A percentile compares a stretch with the other conserved stretches of the same genome.
phyloP scores from a whole-genome alignment of 306 rosid genomes.

The Begonia fuchsioides region DNA sequence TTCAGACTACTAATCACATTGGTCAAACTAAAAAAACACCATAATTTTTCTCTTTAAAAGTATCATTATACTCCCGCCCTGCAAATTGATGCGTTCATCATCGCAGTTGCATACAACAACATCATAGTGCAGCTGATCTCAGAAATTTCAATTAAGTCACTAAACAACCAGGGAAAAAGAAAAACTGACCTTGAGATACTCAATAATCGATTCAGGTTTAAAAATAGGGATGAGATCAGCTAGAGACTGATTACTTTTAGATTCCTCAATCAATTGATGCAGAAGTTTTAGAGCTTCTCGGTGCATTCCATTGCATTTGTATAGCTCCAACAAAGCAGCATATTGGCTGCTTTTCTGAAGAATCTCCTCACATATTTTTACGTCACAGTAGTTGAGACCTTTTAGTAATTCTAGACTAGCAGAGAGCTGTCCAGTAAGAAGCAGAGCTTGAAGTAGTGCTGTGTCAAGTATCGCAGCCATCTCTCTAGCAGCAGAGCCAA shows the following conservation, averaged over 20 bases:
- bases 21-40: too few relatives aligned
- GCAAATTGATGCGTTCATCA: too few relatives aligned
- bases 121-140: not conserved
- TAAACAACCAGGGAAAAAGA: slow-evolving; percentile 9
- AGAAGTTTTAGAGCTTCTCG: slow-evolving; percentile 86
- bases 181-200: slow-evolving; percentile 81
- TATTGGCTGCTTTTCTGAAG: slow-evolving; percentile 51
- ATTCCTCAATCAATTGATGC: slow-evolving; percentile 63
- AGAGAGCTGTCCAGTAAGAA: slow-evolving; percentile 76
- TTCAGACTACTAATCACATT: too few relatives aligned
- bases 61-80: too few relatives aligned
- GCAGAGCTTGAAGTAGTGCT: slow-evolving; percentile 79
- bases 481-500: slow-evolving; percentile 82
- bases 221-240: slow-evolving; percentile 46
- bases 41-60: too few relatives aligned
- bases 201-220: slow-evolving; percentile 80
- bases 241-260: slow-evolving; percentile 39
- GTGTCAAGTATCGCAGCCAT: slow-evolving; percentile 90
- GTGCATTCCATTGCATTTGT: slow-evolving; percentile 83
- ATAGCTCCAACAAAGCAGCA: slow-evolving; percentile 72
- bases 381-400: slow-evolving; percentile 76
- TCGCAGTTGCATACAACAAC: not conserved
- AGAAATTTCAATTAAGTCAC: not conserved
- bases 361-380: slow-evolving; percentile 78
- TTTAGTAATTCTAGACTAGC: slow-evolving; percentile 59